Evolutionary conservation across 495 filamentous ascomycete genomes (phyloP), one percentile per base, ranked within the genome.

Genomic region (Extremus antarcticus): DNA sequence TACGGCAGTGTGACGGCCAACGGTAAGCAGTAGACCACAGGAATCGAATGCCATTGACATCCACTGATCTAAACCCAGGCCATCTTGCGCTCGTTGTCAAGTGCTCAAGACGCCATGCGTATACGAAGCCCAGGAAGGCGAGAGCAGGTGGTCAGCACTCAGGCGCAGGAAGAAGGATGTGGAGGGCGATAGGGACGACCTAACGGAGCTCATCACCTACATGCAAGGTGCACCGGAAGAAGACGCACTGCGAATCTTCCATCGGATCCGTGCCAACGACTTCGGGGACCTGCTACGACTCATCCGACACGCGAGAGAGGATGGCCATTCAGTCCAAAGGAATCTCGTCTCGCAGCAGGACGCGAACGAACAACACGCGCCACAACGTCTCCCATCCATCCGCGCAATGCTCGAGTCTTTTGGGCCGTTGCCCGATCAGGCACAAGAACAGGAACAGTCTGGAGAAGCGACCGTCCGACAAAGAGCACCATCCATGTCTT

Each of bases 111-210:
- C 59, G 1, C 49, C 54, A 1, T 61, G 59, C 23, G 15, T 20
- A 21, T 61, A 57, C 50, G 59, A 61, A 25, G 59, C 59, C 23
- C 54, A 61, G 19, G 59, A 61, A 54, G 59, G 59, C 32, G 59
- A 61, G 40, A 61, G 59, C 40, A 49, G 59, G 2, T 58, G 55
- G 59, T 58, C 54, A 2, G 59, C 59, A 3, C 38, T 57, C 3
- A 45, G 50, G 3, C 54, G 59, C 16, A 25, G 55, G 3, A 61
- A 54, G 23, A 43, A 57, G 11, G 53, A 51, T 29, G 43, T 61
- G 1, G 55, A 61, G 21, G 47, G 54, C 17, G 55, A 58, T 13
- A 43, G 50, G 3, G 32, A 51, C 32, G 54, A 61, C 22, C 4
- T 54, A 2, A 50, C 49, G 22, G 59, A 61, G 25, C 47, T 61